phyloP scores from a whole-genome alignment of 805 yeast genomes.

The Suhomyces xylopsoci region DNA sequence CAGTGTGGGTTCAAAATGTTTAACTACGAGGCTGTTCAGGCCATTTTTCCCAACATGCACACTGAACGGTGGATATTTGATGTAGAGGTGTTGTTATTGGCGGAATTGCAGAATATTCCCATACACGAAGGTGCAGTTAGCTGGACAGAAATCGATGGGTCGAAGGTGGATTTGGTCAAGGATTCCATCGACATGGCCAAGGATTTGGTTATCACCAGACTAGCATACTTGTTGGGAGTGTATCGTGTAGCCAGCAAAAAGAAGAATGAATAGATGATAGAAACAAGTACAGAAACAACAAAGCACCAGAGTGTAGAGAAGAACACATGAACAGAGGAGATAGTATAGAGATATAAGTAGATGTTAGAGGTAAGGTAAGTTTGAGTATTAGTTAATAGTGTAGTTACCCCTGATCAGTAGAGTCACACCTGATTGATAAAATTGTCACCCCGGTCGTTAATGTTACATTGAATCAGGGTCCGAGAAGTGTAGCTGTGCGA shows the following conservation, averaged over 20 bases:
- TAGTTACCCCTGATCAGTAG: too few species aligned
- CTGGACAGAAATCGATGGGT: conserved; percentile 97
- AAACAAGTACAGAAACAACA: too few species aligned
- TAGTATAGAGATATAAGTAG: too few species aligned
- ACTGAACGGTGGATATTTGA: conserved; percentile 99
- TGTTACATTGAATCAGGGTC: too few species aligned
- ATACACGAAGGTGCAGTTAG: conserved; percentile 80
- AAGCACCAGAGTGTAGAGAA: too few species aligned
- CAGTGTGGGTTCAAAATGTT: conserved; percentile 97
- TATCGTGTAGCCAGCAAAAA: conserved; percentile 43
- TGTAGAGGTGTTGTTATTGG: conserved; percentile 85
- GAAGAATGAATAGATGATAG: neutral
- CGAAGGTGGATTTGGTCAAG: conserved; percentile 86
- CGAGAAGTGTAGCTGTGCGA: too few species aligned
- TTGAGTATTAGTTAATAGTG: too few species aligned
- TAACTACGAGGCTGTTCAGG: conserved; percentile 60
- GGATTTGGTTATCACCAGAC: conserved; percentile 84
- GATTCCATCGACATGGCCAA: conserved; percentile 93
- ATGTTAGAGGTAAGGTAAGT: too few species aligned
- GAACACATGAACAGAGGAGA: too few species aligned
- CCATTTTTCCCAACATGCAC: conserved; percentile 85
- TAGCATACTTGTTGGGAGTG: conserved; percentile 83
- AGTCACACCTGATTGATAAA: too few species aligned
- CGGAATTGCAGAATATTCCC: conserved; percentile 62
- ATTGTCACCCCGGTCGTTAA: too few species aligned